A percentile compares a stretch with the other conserved stretches of the same genome.
Conservation (phyloP, 2,329 filamentous ascomycete genomes). For the Calonectria naviculata region DNA sequence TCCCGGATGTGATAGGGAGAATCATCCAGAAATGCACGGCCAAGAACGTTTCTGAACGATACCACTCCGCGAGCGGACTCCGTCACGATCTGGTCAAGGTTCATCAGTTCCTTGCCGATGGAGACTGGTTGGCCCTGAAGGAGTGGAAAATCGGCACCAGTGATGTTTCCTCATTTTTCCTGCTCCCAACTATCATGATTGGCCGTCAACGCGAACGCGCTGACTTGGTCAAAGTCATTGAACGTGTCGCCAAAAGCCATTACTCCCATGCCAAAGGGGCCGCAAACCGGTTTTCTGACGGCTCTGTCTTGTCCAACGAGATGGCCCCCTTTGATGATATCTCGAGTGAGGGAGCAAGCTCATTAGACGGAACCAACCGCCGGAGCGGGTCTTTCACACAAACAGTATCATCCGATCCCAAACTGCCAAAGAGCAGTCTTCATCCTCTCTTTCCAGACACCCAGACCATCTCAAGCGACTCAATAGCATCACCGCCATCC, state of each 20-base stretch:
- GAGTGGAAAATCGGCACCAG: constrained; percentile 83
- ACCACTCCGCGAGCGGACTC: constrained; percentile 88
- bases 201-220: constrained; percentile 80
- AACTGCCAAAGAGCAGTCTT: constrained; percentile 49
- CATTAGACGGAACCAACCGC: constrained; percentile 62
- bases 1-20: constrained; percentile 83
- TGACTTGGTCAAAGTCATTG: constrained; percentile 78
- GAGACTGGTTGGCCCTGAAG: constrained; percentile 76
- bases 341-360: constrained; percentile 71
- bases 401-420: constrained; percentile 55
- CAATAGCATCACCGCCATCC: constrained; percentile 58
- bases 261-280: constrained; percentile 55
- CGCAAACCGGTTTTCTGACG: constrained; percentile 62
- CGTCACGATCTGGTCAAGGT: constrained; percentile 83
- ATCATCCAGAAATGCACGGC: constrained; percentile 94
- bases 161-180: constrained; percentile 93
- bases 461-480: constrained; percentile 56
- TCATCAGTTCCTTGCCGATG: constrained; percentile 78
- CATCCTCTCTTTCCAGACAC: constrained; percentile 57
- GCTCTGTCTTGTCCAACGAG: constrained; percentile 65
- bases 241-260: constrained; percentile 78
- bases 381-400: constrained; percentile 62
- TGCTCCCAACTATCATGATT: constrained; percentile 83
- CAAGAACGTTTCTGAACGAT: constrained; percentile 87
- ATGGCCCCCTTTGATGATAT: constrained; percentile 59